Conservation (phyloP, 495 filamentous ascomycete genomes). For the Neurospora cerealis region DNA sequence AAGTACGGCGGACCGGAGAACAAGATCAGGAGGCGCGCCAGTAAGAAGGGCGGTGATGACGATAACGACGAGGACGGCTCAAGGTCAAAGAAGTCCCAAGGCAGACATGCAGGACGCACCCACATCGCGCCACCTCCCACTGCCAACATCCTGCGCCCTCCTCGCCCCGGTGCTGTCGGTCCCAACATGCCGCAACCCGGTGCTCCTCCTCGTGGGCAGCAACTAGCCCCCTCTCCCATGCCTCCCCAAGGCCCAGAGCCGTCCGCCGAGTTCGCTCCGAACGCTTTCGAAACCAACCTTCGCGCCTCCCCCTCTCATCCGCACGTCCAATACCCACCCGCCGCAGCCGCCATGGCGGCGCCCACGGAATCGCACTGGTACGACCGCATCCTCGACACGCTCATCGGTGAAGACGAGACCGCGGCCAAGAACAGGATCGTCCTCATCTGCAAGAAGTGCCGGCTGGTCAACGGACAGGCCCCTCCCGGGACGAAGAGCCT, state of each 20-base stretch:
- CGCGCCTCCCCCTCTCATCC: background rate
- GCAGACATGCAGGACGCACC: constrained; percentile 33
- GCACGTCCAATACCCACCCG: constrained; percentile 29
- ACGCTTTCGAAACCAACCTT: constrained; percentile 40
- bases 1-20: constrained; percentile 71
- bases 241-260: constrained; percentile 17
- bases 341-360: constrained; percentile 24
- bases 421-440: constrained; percentile 83
- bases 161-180: background rate
- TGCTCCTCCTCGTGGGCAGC: constrained; percentile 5
- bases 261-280: constrained; percentile 47
- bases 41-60: constrained; percentile 21
- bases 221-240: constrained; percentile 14
- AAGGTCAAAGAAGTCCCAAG: constrained; percentile 10
- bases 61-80: constrained; percentile 9
- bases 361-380: constrained; percentile 66
- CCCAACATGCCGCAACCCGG: constrained; percentile 8
- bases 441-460: constrained; percentile 73
- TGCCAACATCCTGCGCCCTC: constrained; percentile 60
- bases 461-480: constrained; percentile 91
- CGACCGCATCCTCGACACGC: constrained; percentile 81
- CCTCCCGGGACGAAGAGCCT: constrained; percentile 73
- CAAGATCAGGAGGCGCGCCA: constrained; percentile 30
- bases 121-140: constrained; percentile 68
- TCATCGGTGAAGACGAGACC: constrained; percentile 93